Evolutionary conservation across 768 basidiomycete genomes (phyloP).

Genomic region (Suillus occidentalis): DNA sequence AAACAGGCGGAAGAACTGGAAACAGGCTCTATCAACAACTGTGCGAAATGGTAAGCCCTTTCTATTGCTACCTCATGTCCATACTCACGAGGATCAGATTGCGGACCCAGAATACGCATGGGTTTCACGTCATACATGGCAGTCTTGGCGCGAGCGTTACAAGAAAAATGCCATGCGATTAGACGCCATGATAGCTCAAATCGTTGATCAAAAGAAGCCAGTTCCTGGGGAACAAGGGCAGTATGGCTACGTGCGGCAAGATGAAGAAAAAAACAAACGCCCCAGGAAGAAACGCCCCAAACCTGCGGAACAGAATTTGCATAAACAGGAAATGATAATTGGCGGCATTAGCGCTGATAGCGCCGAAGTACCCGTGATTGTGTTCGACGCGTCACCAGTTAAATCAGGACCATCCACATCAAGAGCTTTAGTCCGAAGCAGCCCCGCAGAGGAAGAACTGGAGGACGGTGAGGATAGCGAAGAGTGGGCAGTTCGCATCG

Average conservation of each 20-base stretch:
- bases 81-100: conserved; percentile 37
- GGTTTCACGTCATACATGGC: conserved; percentile 85
- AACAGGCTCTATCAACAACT: conserved; percentile 83
- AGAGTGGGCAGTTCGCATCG: conserved; percentile 69
- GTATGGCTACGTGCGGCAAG: conserved; percentile 76
- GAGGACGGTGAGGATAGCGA: conserved; percentile 54
- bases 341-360: conserved; percentile 14
- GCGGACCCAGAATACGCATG: conserved; percentile 72
- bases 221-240: conserved; percentile 75
- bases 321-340: conserved; percentile 18
- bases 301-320: conserved; percentile 26
- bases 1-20: conserved; percentile 78
- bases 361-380: conserved; percentile 23
- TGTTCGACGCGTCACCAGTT: conserved; percentile 18
- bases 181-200: conserved; percentile 59
- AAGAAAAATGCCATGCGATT: conserved; percentile 77
- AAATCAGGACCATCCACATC: conserved; percentile 31
- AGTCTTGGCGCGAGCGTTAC: conserved; percentile 87
- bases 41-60: conserved; percentile 57
- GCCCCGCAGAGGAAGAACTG: conserved; percentile 66
- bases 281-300: conserved; percentile 47
- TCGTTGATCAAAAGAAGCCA: conserved; percentile 72
- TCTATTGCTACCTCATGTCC: not conserved
- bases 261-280: conserved; percentile 69
- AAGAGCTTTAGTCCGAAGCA: conserved; percentile 32